Conservation (phyloP, 1,284 basidiomycete species). For the Marasmius oreades region DNA sequence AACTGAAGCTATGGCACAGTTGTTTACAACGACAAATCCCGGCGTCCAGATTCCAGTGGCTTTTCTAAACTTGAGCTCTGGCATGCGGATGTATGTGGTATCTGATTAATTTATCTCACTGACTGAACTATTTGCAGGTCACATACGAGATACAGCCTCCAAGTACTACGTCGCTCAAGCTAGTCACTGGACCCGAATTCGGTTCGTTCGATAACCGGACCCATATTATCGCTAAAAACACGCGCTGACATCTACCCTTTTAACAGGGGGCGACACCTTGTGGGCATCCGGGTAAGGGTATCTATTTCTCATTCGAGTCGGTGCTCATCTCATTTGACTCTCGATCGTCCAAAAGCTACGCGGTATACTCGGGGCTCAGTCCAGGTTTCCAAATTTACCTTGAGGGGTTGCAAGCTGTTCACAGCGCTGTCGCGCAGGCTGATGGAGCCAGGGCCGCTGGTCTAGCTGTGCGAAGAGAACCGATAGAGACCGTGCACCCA, state of each 20-base stretch:
- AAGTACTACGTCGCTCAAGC: constrained; percentile 65
- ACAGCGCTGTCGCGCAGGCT: constrained; percentile 67
- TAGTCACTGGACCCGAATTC: constrained; percentile 58
- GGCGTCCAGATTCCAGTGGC: constrained; percentile 65
- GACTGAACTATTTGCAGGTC: constrained; percentile 24
- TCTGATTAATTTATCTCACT: neutral
- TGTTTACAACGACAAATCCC: constrained; percentile 65
- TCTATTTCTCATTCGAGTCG: neutral
- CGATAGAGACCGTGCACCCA: constrained; percentile 67
- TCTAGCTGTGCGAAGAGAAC: constrained; percentile 58
- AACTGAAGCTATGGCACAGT: constrained; percentile 33
- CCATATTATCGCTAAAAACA: neutral
- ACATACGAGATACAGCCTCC: constrained; percentile 76
- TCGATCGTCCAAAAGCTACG: constrained; percentile 40
- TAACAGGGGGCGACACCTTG: constrained; percentile 57
- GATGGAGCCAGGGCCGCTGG: constrained; percentile 65
- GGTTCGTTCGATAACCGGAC: constrained; percentile 26
- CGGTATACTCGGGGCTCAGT: constrained; percentile 69
- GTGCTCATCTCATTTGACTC: neutral
- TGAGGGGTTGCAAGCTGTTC: constrained; percentile 61
- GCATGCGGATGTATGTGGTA: constrained; percentile 67
- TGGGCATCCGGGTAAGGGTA: constrained; percentile 60
- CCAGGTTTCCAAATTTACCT: constrained; percentile 65
- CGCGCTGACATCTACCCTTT: neutral
- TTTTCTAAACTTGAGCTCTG: constrained; percentile 80